Conservation (phyloP, 495 filamentous ascomycete species). For the Cercophora scortea region DNA sequence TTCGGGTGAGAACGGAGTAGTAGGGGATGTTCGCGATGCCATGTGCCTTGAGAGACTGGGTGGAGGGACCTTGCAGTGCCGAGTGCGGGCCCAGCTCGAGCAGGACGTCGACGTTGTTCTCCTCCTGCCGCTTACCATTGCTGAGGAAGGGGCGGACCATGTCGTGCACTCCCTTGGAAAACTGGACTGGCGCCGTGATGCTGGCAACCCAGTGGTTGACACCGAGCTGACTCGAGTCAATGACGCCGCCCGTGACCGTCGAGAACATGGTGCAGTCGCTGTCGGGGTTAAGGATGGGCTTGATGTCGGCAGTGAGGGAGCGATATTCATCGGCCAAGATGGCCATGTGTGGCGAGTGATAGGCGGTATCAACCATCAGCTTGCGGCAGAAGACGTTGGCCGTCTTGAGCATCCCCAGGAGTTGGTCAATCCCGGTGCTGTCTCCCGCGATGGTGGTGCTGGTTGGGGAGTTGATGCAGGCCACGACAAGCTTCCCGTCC, state of each 20-base stretch:
- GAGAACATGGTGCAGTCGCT: constrained; percentile 16
- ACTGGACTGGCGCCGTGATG: constrained; percentile 2
- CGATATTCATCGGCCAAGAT: constrained; percentile 29
- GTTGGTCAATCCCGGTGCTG: constrained; percentile 22
- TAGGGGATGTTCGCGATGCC: constrained; percentile 14
- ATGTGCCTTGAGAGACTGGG: constrained; percentile 24
- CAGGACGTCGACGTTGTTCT: constrained; percentile 16
- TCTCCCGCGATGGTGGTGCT: constrained; percentile 40
- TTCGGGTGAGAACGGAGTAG: constrained; percentile 17
- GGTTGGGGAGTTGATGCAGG: constrained; percentile 41
- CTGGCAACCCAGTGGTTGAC: constrained; percentile 6
- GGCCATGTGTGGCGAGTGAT: constrained; percentile 38
- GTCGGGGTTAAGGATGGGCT: background rate
- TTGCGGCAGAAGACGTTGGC: constrained; percentile 23
- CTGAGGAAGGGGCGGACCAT: no score
- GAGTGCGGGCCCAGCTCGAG: constrained; percentile 48
- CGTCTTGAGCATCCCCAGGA: constrained; percentile 12
- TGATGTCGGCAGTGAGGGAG: constrained; percentile 9
- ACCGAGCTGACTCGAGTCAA: constrained; percentile 2
- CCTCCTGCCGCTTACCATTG: no score
- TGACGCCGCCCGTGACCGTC: background rate
- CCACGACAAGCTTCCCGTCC: constrained; percentile 18
- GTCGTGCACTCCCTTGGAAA: constrained; percentile 6
- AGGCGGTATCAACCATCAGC: constrained; percentile 30
- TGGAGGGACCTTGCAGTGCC: constrained; percentile 38